phyloP scores from a whole-genome alignment of 202 grass and related monocot species.

The Bolboschoenoplectus hybrid region DNA sequence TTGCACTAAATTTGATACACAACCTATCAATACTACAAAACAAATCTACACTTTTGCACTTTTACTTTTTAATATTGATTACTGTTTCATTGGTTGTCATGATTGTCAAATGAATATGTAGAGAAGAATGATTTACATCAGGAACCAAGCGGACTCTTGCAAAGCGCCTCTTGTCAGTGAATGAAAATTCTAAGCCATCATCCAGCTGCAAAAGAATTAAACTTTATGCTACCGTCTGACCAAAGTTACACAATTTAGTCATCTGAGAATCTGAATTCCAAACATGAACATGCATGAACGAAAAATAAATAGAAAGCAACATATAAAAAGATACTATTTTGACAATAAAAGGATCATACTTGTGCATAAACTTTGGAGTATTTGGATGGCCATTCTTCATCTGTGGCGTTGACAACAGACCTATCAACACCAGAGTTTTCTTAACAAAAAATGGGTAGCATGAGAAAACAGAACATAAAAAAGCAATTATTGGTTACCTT shows the following conservation, averaged over 20 bases:
- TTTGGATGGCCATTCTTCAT: constrained; percentile 75
- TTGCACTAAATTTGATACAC: background rate
- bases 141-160: constrained; percentile 67
- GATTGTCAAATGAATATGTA: background rate
- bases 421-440: constrained; percentile 39
- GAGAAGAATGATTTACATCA: constrained; percentile 46
- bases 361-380: constrained; percentile 67
- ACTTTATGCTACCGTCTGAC: constrained; percentile 14
- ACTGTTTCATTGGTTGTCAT: background rate
- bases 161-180: constrained; percentile 87
- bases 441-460: background rate
- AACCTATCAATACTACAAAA: background rate
- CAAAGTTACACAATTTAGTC: constrained; percentile 33
- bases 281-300: constrained; percentile 5
- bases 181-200: constrained; percentile 79
- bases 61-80: background rate
- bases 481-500: constrained; percentile 47
- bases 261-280: background rate
- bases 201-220: constrained; percentile 55
- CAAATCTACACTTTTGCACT: background rate
- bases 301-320: background rate
- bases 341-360: constrained; percentile 45
- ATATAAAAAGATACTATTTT: constrained; percentile 21
- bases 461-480: background rate
- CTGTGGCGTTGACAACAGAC: constrained; percentile 59